phyloP scores from a whole-genome alignment of 495 filamentous ascomycete genomes.

The Tuber melanosporum region DNA sequence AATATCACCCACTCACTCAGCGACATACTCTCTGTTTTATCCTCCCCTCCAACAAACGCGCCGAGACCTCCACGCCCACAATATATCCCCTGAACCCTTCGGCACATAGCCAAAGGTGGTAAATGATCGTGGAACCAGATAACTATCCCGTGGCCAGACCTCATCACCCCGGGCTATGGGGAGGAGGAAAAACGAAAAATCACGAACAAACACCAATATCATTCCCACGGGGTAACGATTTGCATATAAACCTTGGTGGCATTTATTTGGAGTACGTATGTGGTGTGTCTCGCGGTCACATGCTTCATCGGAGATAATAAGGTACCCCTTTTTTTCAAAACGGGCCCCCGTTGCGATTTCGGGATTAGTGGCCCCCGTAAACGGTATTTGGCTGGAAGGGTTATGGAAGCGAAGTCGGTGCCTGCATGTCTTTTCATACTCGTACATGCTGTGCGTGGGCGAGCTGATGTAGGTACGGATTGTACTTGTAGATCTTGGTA shows the following conservation, averaged over 20 bases:
- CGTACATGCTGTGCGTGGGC: background rate
- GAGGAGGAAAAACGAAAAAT: too few relatives aligned
- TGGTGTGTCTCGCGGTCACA: background rate
- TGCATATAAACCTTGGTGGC: background rate
- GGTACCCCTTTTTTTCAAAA: background rate
- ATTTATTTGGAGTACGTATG: background rate
- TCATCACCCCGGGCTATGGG: background rate
- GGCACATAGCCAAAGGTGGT: background rate
- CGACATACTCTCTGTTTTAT: too few relatives aligned
- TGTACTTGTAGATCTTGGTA: too few relatives aligned
- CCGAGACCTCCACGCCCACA: background rate
- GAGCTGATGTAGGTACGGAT: background rate
- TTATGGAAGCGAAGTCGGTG: background rate
- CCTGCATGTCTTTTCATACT: background rate
- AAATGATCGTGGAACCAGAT: slow-evolving; percentile 6
- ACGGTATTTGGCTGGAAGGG: background rate
- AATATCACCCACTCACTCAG: too few relatives aligned
- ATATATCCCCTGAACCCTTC: background rate
- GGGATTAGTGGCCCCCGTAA: background rate
- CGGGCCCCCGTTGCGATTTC: background rate
- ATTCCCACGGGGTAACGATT: background rate
- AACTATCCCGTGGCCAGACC: background rate
- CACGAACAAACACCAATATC: background rate
- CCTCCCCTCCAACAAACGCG: too few relatives aligned
- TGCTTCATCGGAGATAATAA: background rate